phyloP scores from a whole-genome alignment of 2,329 filamentous ascomycete species.

The Endocalyx cinctus region DNA sequence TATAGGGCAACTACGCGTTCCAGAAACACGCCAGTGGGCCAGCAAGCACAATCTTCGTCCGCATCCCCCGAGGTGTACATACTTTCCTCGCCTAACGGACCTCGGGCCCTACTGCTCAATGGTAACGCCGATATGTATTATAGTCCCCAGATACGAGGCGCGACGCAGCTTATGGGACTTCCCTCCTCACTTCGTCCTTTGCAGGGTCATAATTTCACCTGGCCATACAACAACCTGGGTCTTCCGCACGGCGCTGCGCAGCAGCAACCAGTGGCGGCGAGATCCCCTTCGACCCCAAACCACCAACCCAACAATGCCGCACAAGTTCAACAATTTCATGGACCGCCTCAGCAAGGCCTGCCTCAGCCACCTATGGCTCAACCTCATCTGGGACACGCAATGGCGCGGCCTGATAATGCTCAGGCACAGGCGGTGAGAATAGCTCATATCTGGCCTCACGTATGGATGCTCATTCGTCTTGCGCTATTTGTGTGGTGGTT shows the following conservation, averaged over 20 bases:
- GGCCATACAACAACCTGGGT: too few relatives aligned
- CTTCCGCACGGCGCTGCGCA: too few relatives aligned
- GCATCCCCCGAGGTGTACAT: constrained; percentile 52
- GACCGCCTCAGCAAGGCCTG: constrained; percentile 22
- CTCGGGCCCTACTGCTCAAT: constrained; percentile 53
- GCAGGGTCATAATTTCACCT: too few relatives aligned
- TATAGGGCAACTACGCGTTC: constrained; percentile 28
- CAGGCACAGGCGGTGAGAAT: constrained; percentile 31
- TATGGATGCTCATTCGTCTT: constrained; percentile 58
- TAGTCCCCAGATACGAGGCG: constrained; percentile 33
- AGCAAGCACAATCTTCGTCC: constrained; percentile 14
- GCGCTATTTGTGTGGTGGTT: constrained; percentile 62
- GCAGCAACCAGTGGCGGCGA: too few relatives aligned
- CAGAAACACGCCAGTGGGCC: constrained; percentile 19
- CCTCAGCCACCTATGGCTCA: constrained; percentile 23
- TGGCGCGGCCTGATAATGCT: constrained; percentile 23
- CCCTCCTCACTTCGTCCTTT: too few relatives aligned
- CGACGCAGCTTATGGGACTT: constrained; percentile 9
- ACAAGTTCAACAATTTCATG: constrained; percentile 21
- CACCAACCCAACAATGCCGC: constrained; percentile 18
- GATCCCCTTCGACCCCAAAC: too few relatives aligned
- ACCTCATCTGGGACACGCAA: constrained; percentile 21
- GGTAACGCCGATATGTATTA: constrained; percentile 46
- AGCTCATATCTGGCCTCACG: constrained; percentile 51
- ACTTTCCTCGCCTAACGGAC: constrained; percentile 55